Base-by-base conservation (phyloP, 2,329 filamentous ascomycete genomes). In the Ampelomyces quisqualis region DNA sequence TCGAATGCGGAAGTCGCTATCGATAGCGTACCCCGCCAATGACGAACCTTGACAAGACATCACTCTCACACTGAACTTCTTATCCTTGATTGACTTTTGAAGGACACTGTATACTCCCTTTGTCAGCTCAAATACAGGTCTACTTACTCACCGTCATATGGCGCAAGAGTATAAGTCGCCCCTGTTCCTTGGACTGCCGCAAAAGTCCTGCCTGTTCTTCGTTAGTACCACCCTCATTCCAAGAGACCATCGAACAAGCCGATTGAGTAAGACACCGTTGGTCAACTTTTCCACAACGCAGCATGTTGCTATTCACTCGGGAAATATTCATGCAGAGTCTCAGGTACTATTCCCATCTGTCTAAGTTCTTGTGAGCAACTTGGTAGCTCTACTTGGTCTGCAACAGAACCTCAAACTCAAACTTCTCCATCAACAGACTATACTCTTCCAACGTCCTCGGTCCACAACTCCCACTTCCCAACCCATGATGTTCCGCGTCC, bases 381-480 rank as follows among this genome's bases (percentile, higher is more conserved):
- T 11, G 8, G 3, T 10, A 30, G 5, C 17, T 17, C 17, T 42
- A 48, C 4, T 21, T 32, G 3, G 34, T 13, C 40, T 55, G 55
- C 28, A 64, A 35, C 29, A 64, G 5, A 3, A 65, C 34, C 40
- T 64, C 60, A 47, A 65, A 73, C 41, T 70, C 63, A 53, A 73
- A 72, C 2, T 56, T 46, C 46, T 55, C 51, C 5, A 61, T 65
- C 32, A 67, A 43, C 23, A 72, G 45, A 13, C 60, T 60, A 60
- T 73, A 71, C 53, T 71, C 39, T 9, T 68, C 64, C 34, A 71
- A 40, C 8, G 70, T 71, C 40, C 74, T 74, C 0, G 80, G 80
- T 17, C 81, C 81, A 62, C 81, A 85, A 34, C 77, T 80, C 5
- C 76, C 81, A 7, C 78, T 82, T 0, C 81, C 81, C 21, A 85